Evolutionary conservation across 164 flowering plant species (phyloP), one percentile per base, ranked within the genome.

Genomic region (Chimonanthus praecox): DNA sequence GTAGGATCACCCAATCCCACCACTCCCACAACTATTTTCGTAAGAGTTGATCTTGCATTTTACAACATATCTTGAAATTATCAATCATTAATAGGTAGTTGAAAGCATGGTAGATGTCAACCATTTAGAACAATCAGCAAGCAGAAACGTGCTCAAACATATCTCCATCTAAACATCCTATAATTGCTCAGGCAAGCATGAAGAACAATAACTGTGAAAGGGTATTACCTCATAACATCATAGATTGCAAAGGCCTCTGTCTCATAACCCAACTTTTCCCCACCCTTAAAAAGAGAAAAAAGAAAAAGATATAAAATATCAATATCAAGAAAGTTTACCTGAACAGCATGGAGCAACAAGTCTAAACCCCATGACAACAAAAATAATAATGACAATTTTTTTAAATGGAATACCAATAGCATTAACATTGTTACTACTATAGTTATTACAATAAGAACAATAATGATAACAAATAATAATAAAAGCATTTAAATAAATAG

Each of bases 221-320:
- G 60, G 63, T 44, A 18, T 74, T 5, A 92, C 99, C 90, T 80
- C 99, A 95, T 95, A 72, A 80, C 82, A 88, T 95, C 99, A 83
- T 93, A 89, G 49, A 93, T 79, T 49, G 97, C 94, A 79, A 95
- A 84, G 44, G 98, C 99, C 77, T 92, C 99, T 45, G 90, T 85
- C 76, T 95, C 99, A 85, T 90, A 90, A 67, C 97, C 97, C 85
- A 87, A 78, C 83, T 92, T 88, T 83, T 84, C 87, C 3, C 88
- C 97, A 74, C 87, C 90, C 97, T 93, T 84, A 67, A 76, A 78
- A 80, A 72, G 70, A 50, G 16, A 54, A 67, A 74, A 78, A 80
- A 72, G 70, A 50, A 54, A 54, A 13, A 45, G 71, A 72, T 73
- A 70, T 11, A 43, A 18, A 2, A 18, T 10, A 63, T 75, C 47